These are phyloP conservation scores for Leccinum aurantiacum DNA, from an alignment of 768 basidiomycete genomes.

Conservation along the genomic window DNA sequence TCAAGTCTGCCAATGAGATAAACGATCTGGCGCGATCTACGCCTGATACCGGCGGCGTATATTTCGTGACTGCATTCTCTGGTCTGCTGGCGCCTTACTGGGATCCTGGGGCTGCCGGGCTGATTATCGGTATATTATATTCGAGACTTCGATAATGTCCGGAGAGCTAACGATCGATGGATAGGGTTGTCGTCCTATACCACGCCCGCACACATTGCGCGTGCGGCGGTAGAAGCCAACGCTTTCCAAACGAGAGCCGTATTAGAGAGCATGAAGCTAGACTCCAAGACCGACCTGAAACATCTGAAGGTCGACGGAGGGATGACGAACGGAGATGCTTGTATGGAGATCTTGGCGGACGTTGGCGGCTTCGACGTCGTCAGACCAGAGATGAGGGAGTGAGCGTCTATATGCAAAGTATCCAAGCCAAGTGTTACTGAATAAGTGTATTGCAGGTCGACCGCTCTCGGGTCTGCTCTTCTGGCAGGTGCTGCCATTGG, in stretches of 20 bases:
- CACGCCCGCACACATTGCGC: constrained; percentile 88
- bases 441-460: constrained; percentile 55
- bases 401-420: constrained; percentile 30
- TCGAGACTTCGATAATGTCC: too few relatives aligned
- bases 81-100: constrained; percentile 97
- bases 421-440: background rate
- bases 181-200: constrained; percentile 82
- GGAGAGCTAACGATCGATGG: background rate
- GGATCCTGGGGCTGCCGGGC: constrained; percentile 89
- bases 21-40: constrained; percentile 81
- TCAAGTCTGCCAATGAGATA: constrained; percentile 77
- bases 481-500: constrained; percentile 87
- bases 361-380: constrained; percentile 90
- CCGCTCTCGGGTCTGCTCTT: constrained; percentile 92
- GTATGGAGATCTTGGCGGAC: constrained; percentile 85
- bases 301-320: constrained; percentile 97
- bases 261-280: constrained; percentile 91
- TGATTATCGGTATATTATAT: constrained; percentile 65
- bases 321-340: constrained; percentile 92
- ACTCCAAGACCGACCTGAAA: constrained; percentile 77
- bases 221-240: constrained; percentile 94
- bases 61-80: constrained; percentile 96
- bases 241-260: constrained; percentile 96
- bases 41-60: constrained; percentile 81
- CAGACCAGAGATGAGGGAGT: constrained; percentile 97